Percentiles rank a stretch among this genome's conserved stretches.
Conservation (phyloP, 2,329 filamentous ascomycete species). For the Claviceps spartinae region DNA sequence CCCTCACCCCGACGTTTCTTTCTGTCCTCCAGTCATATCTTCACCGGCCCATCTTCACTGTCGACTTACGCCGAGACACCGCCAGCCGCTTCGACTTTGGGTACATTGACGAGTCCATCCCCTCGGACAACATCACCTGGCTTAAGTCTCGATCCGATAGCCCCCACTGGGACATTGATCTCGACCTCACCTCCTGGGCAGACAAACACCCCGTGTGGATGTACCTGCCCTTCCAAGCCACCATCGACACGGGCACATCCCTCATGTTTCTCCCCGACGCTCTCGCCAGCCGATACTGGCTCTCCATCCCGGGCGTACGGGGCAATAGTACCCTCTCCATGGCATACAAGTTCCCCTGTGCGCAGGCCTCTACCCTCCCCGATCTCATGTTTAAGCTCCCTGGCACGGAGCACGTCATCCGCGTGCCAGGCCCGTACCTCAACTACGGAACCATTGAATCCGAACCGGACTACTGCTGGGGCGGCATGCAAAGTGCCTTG, state of each 20-base stretch:
- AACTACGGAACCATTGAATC: conserved; percentile 38
- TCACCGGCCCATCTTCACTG: conserved; percentile 30
- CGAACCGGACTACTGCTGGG: conserved; percentile 49
- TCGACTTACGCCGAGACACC: conserved; percentile 33
- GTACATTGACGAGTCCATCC: conserved; percentile 26
- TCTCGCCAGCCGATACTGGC: conserved; percentile 48
- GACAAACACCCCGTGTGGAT: conserved; percentile 36
- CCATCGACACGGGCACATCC: conserved; percentile 57
- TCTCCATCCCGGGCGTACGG: conserved; percentile 31
- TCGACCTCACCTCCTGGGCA: conserved; percentile 31
- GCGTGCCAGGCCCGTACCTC: conserved; percentile 40
- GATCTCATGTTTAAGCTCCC: conserved; percentile 42
- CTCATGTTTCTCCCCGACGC: conserved; percentile 46
- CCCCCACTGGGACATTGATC: conserved; percentile 30
- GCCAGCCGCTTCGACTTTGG: conserved; percentile 40
- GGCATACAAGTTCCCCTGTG: conserved; percentile 45
- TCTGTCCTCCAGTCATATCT: conserved; percentile 29
- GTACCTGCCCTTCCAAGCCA: conserved; percentile 35
- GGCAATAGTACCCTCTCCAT: conserved; percentile 33
- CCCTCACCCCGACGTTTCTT: conserved; percentile 30
- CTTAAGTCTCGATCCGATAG: conserved; percentile 19
- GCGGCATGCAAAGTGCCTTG: conserved; percentile 53
- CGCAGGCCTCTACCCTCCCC: conserved; percentile 37
- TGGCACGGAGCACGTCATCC: conserved; percentile 33
- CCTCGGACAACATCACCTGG: conserved; percentile 30